Evolutionary conservation across 179 eudicot species (phyloP).

Genomic region (Heliamphora pulchella): DNA sequence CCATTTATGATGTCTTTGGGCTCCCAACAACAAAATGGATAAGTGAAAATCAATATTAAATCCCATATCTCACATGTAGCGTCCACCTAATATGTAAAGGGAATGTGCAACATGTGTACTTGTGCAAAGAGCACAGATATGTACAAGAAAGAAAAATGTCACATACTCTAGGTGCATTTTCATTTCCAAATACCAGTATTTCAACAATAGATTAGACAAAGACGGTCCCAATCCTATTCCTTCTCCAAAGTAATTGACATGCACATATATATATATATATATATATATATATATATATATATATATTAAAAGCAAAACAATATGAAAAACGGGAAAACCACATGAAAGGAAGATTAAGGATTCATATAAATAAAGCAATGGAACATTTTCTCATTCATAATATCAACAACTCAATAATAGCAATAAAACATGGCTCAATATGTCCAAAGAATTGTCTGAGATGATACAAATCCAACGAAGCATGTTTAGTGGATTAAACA

Average conservation of each 20-base stretch:
- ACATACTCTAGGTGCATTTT: background rate
- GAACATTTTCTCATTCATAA: too few relatives aligned
- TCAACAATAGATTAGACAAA: background rate
- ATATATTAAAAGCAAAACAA: background rate
- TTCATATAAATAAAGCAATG: too few relatives aligned
- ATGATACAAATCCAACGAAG: too few relatives aligned
- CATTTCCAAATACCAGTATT: background rate
- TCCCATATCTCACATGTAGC: background rate
- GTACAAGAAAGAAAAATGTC: constrained; percentile 9
- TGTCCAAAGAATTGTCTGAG: too few relatives aligned
- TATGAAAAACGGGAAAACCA: background rate
- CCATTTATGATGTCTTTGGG: background rate
- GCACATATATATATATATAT: background rate
- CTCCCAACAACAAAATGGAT: background rate
- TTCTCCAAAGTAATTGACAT: background rate
- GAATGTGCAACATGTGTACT: background rate
- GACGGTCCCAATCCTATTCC: background rate
- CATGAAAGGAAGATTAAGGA: too few relatives aligned
- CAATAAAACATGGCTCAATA: too few relatives aligned
- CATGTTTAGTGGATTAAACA: background rate
- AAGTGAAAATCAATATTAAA: background rate
- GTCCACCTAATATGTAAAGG: background rate
- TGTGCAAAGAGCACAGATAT: background rate
- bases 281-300: background rate
- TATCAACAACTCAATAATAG: too few relatives aligned